Base-by-base conservation (phyloP, 495 filamentous ascomycete genomes). In the Bathelium albidoporum region DNA sequence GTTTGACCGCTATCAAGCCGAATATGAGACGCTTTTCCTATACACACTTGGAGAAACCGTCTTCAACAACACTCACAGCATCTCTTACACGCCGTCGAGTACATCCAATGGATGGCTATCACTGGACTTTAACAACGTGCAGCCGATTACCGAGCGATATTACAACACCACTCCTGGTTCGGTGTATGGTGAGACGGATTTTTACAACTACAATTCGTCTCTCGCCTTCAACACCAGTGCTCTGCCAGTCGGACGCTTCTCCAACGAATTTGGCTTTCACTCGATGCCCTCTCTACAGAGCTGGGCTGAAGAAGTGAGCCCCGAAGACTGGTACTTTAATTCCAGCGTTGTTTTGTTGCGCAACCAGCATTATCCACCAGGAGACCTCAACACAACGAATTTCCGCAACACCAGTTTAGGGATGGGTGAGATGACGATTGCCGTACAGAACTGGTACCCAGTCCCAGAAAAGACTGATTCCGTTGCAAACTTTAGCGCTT, bases 171-270 rank as follows among this genome's bases (percentile, higher is more conserved):
- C 81, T 0, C 60, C 72, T 18, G 84, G 84, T 1, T 73, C 74
- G 2, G 80, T 87, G 39, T 87, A 89, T 68, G 84, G 84, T 12
- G 82, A 89, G 68, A 88, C 85, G 10, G 86, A 89, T 62, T 81
- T 84, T 68, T 89, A 89, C 73, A 82, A 87, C 65, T 89, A 89
- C 64, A 74, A 84, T 67, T 78, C 79, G 34, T 67, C 63, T 10
- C 66, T 79, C 22, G 79, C 83, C 0, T 87, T 86, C 72, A 80
- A 89, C 70, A 71, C 76, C 60, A 74, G 73, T 5, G 70, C 71
- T 10, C 87, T 85, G 63, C 85, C 84, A 0, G 76, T 85, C 0
- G 84, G 83, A 14, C 78, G 85, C n/a, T 87, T 88, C 68, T 79
- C 82, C 10, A 83, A 84, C 64, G 85, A 88, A 70, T 88, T 87